Conservation (phyloP, 495 filamentous ascomycete genomes). For the Penicillium pulvis region DNA sequence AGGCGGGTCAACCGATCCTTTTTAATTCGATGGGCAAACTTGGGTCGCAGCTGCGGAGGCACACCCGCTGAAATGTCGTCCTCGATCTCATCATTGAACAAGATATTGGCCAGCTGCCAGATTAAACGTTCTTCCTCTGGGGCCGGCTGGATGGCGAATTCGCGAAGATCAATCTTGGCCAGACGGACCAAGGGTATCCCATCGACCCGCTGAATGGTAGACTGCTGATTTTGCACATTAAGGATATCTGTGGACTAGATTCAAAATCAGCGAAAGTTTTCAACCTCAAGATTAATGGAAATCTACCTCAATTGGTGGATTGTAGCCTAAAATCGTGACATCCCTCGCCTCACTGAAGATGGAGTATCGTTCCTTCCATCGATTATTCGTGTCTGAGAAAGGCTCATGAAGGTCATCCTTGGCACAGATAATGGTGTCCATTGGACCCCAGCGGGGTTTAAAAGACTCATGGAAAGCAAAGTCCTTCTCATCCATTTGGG, state of each 20-base stretch:
- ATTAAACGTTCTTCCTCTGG: constrained; percentile 40
- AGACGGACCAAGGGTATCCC: constrained; percentile 43
- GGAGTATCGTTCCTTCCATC: constrained; percentile 40
- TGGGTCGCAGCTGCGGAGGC: constrained; percentile 38
- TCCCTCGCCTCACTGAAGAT: constrained; percentile 44
- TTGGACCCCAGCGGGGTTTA: constrained; percentile 78
- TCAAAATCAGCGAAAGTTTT: constrained; percentile 8
- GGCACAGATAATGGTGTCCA: constrained; percentile 70
- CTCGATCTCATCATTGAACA: constrained; percentile 72
- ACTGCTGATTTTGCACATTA: constrained; percentile 39
- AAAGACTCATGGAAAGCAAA: constrained; percentile 62
- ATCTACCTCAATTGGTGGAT: constrained; percentile 25
- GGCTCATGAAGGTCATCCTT: constrained; percentile 31
- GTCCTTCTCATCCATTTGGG: constrained; percentile 59
- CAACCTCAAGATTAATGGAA: not conserved
- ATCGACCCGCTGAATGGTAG: constrained; percentile 38
- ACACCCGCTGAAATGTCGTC: constrained; percentile 48
- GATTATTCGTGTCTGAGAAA: constrained; percentile 23
- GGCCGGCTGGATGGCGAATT: constrained; percentile 37
- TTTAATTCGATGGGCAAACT: constrained; percentile 52
- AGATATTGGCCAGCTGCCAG: constrained; percentile 70
- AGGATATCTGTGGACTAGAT: constrained; percentile 38
- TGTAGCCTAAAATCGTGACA: constrained; percentile 33
- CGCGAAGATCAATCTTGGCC: constrained; percentile 32
- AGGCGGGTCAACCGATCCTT: constrained; percentile 54